A percentile compares a stretch with the other conserved stretches of the same genome.
Conservation (phyloP, 257 asterid species). For the Marsdenia floribunda region DNA sequence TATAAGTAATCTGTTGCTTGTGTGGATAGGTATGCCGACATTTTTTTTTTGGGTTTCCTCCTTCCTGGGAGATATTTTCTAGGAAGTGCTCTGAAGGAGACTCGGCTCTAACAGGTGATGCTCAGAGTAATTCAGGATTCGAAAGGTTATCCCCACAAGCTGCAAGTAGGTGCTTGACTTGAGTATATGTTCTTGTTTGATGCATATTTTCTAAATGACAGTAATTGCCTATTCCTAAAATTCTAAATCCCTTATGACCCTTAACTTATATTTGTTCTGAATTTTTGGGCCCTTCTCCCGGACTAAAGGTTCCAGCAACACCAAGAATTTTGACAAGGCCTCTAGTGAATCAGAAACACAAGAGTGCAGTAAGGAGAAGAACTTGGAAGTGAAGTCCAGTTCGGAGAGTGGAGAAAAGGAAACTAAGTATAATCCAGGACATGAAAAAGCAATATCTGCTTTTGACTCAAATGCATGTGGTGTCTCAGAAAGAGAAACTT, state of each 20-base stretch:
- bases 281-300: background rate
- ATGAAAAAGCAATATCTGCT: slow-evolving; percentile 1
- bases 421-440: background rate
- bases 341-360: slow-evolving; percentile 5
- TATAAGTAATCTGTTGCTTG: slow-evolving; percentile 10
- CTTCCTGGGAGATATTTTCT: slow-evolving; percentile 57
- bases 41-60: slow-evolving; percentile 72
- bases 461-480: background rate
- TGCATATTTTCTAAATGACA: background rate
- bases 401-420: background rate
- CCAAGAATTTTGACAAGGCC: slow-evolving; percentile 8
- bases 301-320: background rate
- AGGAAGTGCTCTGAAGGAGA: slow-evolving; percentile 30
- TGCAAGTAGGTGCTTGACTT: slow-evolving; percentile 25
- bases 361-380: background rate
- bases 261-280: background rate
- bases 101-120: slow-evolving; percentile 21
- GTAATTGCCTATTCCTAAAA: background rate
- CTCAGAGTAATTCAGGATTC: slow-evolving; percentile 14
- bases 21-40: slow-evolving; percentile 49
- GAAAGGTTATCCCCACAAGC: slow-evolving; percentile 10
- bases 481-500: background rate
- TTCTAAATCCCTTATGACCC: background rate
- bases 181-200: background rate
- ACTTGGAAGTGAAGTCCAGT: background rate